These are phyloP conservation scores for Aspergillus clavatus DNA, from an alignment of 2,329 filamentous ascomycete genomes.

Conservation along the genomic window DNA sequence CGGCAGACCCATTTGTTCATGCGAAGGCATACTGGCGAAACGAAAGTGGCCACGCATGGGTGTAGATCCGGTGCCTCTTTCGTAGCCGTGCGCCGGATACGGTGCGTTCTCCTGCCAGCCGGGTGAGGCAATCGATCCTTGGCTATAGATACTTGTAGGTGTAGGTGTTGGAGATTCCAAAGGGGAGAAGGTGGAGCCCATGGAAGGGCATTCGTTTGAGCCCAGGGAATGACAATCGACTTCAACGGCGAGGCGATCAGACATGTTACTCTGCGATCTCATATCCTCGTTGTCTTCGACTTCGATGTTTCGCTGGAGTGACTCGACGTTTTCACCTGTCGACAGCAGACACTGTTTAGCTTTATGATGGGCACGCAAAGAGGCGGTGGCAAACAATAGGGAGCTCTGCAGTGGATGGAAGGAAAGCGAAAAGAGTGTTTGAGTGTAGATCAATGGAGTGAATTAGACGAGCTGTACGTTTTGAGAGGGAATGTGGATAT, in stretches of 20 bases:
- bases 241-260: constrained; percentile 36
- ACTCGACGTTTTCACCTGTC: constrained; percentile 29
- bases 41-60: constrained; percentile 34
- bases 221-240: constrained; percentile 37
- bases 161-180: constrained; percentile 39
- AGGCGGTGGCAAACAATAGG: not conserved
- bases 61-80: constrained; percentile 26
- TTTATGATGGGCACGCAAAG: not conserved
- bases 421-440: not conserved
- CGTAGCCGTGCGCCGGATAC: constrained; percentile 27
- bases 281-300: constrained; percentile 32
- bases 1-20: constrained; percentile 29
- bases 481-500: constrained; percentile 2
- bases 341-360: constrained; percentile 21
- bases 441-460: not conserved
- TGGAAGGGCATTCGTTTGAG: constrained; percentile 38
- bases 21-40: constrained; percentile 31
- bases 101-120: constrained; percentile 31
- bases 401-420: too few species aligned
- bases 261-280: constrained; percentile 35
- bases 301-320: constrained; percentile 24
- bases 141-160: constrained; percentile 37
- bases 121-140: constrained; percentile 34
- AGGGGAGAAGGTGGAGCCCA: constrained; percentile 38
- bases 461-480: not conserved